Base-by-base conservation (phyloP, 2,329 filamentous ascomycete species). In the Aspergillus sp. region DNA sequence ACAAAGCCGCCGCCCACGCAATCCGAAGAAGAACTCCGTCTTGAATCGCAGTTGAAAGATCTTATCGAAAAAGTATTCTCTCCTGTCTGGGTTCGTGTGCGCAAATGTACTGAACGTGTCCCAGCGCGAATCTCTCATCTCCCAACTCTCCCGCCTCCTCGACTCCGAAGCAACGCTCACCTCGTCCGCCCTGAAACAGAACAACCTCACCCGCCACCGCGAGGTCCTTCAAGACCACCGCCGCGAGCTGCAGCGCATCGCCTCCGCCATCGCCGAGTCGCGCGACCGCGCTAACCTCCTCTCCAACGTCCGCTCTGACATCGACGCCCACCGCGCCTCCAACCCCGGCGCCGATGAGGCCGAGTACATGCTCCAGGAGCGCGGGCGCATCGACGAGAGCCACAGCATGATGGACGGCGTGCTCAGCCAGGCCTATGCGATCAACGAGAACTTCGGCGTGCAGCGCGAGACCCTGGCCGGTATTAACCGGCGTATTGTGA, bases 281-380 rank as follows among this genome's bases (percentile, higher is more conserved):
- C 82, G 91, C 52, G 80, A 93, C 60, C 80, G 86, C 44, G 82
- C 84, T 35, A 94, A 96, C 60, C 77, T 98, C 19, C 77, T 98
- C 35, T 82, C 80, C 33, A 91, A 86, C 52, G 86, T 98, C 30
- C 83, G 86, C 42, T 82, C 82, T 50, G 91, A 98, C 58, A 96
- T 96, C 59, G 75, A 86, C 58, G 79, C 85, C 34, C 95, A 94
- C 66, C 83, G 82, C 34, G 75, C 80, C 30, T 77, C 75, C 35
- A 91, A 93, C 55, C 84, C 85, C 6, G 82, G 76, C 47, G 78
- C 78, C 2, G 82, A 80, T 34, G 91, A 96, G 64, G 86, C 86
- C 29, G 89, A 98, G 40, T 98, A 96, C 67, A 95, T 98, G 88
- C 73, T 98, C 16, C 82, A 84, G 49, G 91, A 98, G 71, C 75